Conservation (phyloP, 805 yeast species). For the Candida xyloterini region DNA sequence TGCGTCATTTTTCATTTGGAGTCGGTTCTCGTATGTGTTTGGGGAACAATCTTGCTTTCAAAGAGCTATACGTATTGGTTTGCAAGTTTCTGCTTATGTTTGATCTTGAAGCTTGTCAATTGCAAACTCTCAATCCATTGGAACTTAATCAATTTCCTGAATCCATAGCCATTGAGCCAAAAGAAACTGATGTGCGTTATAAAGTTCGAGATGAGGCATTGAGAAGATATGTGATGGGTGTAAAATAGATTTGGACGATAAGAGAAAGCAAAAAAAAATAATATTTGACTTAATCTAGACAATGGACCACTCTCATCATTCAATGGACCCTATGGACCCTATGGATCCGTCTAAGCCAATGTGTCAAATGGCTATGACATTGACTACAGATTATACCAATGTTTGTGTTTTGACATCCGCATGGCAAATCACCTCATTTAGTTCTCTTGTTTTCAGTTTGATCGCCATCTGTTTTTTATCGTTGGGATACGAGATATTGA, state of each 20-base stretch:
- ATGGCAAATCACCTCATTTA: constrained; percentile 38
- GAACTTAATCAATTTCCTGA: constrained; percentile 48
- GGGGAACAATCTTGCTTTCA: constrained; percentile 61
- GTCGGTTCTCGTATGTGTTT: constrained; percentile 72
- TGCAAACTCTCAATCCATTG: constrained; percentile 44
- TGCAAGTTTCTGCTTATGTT: constrained; percentile 52
- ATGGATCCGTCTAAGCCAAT: constrained; percentile 12
- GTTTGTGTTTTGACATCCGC: constrained; percentile 40
- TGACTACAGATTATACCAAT: constrained; percentile 43
- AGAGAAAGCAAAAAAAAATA: neutral
- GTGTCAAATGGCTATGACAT: constrained; percentile 40
- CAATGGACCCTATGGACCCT: constrained; percentile 21
- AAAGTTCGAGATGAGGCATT: constrained; percentile 27
- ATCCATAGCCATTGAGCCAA: constrained; percentile 65
- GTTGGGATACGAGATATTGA: constrained; percentile 37
- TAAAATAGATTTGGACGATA: constrained; percentile 12
- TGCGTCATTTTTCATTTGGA: constrained; percentile 58
- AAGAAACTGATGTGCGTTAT: constrained; percentile 36
- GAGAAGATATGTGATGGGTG: constrained; percentile 2
- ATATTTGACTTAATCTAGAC: constrained; percentile 11
- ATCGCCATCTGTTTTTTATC: constrained; percentile 32
- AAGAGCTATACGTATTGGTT: constrained; percentile 60
- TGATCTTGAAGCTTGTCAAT: constrained; percentile 33
- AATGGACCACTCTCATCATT: constrained; percentile 18
- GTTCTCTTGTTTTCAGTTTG: constrained; percentile 35